phyloP scores from a whole-genome alignment of 805 yeast species.

The Allodekkera sacchari region DNA sequence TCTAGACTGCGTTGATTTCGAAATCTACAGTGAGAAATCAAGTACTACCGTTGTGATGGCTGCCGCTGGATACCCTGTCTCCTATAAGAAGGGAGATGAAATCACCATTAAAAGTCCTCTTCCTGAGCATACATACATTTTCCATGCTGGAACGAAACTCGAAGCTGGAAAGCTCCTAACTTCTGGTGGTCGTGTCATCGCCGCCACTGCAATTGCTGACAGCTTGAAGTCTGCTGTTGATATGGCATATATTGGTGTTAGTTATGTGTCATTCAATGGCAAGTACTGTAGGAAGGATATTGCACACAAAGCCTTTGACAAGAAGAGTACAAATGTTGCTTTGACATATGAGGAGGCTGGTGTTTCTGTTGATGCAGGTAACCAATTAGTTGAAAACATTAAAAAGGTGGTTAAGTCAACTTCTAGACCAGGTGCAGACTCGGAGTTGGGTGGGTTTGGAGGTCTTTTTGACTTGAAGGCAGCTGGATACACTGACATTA shows the following conservation, averaged over 20 bases:
- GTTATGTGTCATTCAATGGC: constrained; percentile 58
- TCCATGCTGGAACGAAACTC: constrained; percentile 91
- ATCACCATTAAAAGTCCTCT: constrained; percentile 47
- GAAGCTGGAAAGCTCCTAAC: constrained; percentile 57
- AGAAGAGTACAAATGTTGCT: constrained; percentile 23
- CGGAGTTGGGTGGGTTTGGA: constrained; percentile 98
- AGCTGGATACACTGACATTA: constrained; percentile 74
- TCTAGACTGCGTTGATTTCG: constrained; percentile 68
- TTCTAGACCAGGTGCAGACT: constrained; percentile 91
- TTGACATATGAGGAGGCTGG: constrained; percentile 95
- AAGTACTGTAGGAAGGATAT: constrained; percentile 87
- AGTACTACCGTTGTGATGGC: constrained; percentile 93
- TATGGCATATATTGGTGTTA: constrained; percentile 81
- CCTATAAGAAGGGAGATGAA: constrained; percentile 78
- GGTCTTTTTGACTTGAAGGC: constrained; percentile 86
- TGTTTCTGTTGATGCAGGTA: constrained; percentile 96
- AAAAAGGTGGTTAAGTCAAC: constrained; percentile 88
- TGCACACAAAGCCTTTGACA: constrained; percentile 84
- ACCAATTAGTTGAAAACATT: constrained; percentile 79
- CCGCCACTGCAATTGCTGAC: constrained; percentile 78
- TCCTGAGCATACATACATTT: constrained; percentile 60
- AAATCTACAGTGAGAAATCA: constrained; percentile 45
- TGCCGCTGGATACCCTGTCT: constrained; percentile 94
- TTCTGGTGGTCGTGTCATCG: constrained; percentile 95
- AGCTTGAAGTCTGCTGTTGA: constrained; percentile 74